Evolutionary conservation across 2,329 filamentous ascomycete species (phyloP).

Genomic region (Scorias spongiosa): DNA sequence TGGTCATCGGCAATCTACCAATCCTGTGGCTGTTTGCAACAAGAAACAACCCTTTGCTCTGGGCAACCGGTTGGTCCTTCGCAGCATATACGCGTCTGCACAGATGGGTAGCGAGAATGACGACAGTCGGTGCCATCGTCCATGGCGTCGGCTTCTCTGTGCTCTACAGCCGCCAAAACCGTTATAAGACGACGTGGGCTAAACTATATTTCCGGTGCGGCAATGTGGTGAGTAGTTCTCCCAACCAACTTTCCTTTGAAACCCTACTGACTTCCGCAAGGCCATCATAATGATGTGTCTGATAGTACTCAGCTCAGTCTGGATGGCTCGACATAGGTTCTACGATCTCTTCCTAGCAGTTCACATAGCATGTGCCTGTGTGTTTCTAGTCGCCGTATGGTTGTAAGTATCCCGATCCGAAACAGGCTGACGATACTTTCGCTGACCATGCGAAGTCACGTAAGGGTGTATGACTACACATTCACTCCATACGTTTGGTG

Average conservation of each 20-base stretch:
- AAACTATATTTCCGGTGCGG: conserved; percentile 38
- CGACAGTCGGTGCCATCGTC: conserved; percentile 45
- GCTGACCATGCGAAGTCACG: conserved; percentile 21
- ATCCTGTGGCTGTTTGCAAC: conserved; percentile 52
- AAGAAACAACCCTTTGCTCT: conserved; percentile 51
- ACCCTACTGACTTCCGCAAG: conserved; percentile 3
- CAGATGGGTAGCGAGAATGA: conserved; percentile 48
- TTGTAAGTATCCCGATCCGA: conserved; percentile 27
- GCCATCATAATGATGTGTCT: conserved; percentile 30
- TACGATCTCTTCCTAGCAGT: conserved; percentile 38
- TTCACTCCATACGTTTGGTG: conserved; percentile 38
- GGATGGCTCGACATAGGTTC: conserved; percentile 35
- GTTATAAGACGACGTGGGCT: conserved; percentile 16
- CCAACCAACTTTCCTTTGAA: not conserved
- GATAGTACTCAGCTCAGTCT: conserved; percentile 33
- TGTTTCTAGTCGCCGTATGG: conserved; percentile 36
- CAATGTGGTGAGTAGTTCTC: conserved; percentile 24
- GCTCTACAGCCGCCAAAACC: not conserved
- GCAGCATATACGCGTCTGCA: conserved; percentile 53
- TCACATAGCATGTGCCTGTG: conserved; percentile 38
- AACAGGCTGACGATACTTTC: conserved; percentile 4
- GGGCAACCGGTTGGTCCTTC: conserved; percentile 55
- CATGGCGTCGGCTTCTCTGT: conserved; percentile 46
- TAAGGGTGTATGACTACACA: conserved; percentile 37
- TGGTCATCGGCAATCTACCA: conserved; percentile 49